Evolutionary conservation across 257 asterid genomes (phyloP), one percentile per base, ranked within the genome.

Genomic region (Solanum paucissectum): DNA sequence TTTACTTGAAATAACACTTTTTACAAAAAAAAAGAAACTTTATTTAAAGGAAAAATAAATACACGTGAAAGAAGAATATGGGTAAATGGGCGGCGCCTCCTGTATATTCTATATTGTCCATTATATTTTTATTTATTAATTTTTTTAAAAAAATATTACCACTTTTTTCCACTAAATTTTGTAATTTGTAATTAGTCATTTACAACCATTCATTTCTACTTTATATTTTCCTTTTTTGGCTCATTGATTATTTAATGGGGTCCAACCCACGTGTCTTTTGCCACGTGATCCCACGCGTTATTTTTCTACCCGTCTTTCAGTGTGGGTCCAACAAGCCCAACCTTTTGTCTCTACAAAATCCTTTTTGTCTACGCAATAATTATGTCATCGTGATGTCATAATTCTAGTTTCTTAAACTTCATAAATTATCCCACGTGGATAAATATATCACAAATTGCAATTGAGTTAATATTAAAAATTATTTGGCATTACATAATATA

Each of bases 381-480:
- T 60, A 90, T 85, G 62, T 89, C 93, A 90, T 7, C 25, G n/a
- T 89, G 89, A 91, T 62, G 25, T 90, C 91, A 91, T 60, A 86
- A 75, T 33, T 11, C 5, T 18, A 3, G 68, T 46, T 46, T 77
- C 20, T 62, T n/a, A 62, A 62, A 62, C 16, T 23, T 23, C 69
- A 62, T 0, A 5, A 60, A 60, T 21, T 23, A 58, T 58, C n/a
- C 66, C 66, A 58, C 66, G 4, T 20, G 66, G 66, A 7, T 58
- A 7, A 20, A 7, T 9, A 60, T 9, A 60, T 60, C 29, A 23
- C 3, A 62, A 62, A 62, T 23, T 62, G 14, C 69, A 62, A 62
- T 1, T 18, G 21, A 52, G 62, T 52, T 52, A 52, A 12, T 12
- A 44, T 44, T 44, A 46, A 46, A 46, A 46, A 46, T 46, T 46